Evolutionary conservation across 345 rosid species (phyloP).

Genomic region (Euphorbia peplus): DNA sequence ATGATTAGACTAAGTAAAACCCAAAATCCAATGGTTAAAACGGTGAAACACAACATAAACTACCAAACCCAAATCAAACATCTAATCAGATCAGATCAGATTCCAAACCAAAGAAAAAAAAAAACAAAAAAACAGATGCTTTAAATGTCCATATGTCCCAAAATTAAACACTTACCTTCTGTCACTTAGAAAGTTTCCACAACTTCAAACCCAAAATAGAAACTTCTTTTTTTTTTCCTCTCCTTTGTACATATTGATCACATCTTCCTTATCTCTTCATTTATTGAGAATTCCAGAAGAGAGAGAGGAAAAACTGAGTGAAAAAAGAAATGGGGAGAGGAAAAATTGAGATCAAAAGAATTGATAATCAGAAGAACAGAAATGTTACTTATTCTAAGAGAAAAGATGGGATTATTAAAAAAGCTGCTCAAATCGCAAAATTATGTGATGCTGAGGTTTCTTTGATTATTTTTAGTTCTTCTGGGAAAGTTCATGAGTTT

Average conservation of each 20-base stretch:
- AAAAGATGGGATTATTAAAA: constrained; percentile 65
- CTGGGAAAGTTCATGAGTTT: constrained; percentile 64
- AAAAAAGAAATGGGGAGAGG: constrained; percentile 64
- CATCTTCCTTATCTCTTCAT: constrained; percentile 11
- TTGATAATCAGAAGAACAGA: constrained; percentile 73
- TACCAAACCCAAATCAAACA: constrained; percentile 19
- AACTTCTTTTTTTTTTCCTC: constrained; percentile 10
- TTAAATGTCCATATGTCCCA: constrained; percentile 35
- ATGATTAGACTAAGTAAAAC: constrained; percentile 1
- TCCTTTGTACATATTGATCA: constrained; percentile 18
- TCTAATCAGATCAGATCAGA: constrained; percentile 1
- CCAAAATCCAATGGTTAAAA: constrained; percentile 33
- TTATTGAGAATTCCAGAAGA: constrained; percentile 5
- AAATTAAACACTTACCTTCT: constrained; percentile 45
- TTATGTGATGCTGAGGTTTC: constrained; percentile 82
- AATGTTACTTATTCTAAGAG: constrained; percentile 73
- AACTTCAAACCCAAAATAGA: constrained; percentile 44
- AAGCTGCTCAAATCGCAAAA: constrained; percentile 70
- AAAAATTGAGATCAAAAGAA: constrained; percentile 77
- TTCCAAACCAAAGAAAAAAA: no score
- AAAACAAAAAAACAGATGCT: constrained; percentile 7
- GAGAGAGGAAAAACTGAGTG: background rate
- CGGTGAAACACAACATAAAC: constrained; percentile 20
- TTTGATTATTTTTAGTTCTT: constrained; percentile 54
- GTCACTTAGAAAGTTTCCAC: constrained; percentile 48